phyloP scores from a whole-genome alignment of 2,329 filamentous ascomycete species.

The Xylaria sp. region DNA sequence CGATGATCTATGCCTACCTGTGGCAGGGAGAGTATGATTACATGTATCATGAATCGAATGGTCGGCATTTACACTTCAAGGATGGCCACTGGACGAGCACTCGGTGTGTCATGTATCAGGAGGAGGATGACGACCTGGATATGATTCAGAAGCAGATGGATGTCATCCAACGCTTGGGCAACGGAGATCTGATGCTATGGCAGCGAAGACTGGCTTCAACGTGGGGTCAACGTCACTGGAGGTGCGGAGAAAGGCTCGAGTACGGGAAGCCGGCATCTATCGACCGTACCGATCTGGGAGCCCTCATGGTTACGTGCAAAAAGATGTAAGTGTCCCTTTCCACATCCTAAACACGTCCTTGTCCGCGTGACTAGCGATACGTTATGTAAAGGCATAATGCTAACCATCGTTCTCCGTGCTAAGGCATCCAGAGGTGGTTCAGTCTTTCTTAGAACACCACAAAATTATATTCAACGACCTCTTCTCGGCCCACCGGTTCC shows the following conservation, averaged over 20 bases:
- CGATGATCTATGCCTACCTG: constrained; percentile 39
- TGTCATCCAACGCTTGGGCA: constrained; percentile 23
- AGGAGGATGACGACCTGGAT: constrained; percentile 36
- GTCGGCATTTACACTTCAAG: constrained; percentile 39
- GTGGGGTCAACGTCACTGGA: constrained; percentile 43
- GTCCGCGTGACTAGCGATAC: background rate
- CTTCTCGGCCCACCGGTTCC: constrained; percentile 38
- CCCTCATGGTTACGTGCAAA: constrained; percentile 41
- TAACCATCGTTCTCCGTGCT: constrained; percentile 8
- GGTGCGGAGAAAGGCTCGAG: constrained; percentile 39
- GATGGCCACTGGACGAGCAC: constrained; percentile 39
- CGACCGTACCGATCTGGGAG: constrained; percentile 35
- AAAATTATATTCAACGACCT: constrained; percentile 41
- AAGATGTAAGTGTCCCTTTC: constrained; percentile 39
- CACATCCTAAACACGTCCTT: background rate
- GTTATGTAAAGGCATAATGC: background rate
- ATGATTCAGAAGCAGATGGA: constrained; percentile 41
- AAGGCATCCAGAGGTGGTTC: constrained; percentile 42
- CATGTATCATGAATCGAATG: constrained; percentile 35
- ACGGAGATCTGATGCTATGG: constrained; percentile 37
- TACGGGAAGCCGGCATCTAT: constrained; percentile 32
- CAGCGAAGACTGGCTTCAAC: constrained; percentile 38
- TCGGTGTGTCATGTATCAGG: constrained; percentile 40
- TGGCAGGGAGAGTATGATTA: constrained; percentile 36
- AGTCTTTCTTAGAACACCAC: constrained; percentile 41